Evolutionary conservation across 2,329 filamentous ascomycete species (phyloP), one percentile per base, ranked within the genome.

Genomic region (Trichoderma polysporum): DNA sequence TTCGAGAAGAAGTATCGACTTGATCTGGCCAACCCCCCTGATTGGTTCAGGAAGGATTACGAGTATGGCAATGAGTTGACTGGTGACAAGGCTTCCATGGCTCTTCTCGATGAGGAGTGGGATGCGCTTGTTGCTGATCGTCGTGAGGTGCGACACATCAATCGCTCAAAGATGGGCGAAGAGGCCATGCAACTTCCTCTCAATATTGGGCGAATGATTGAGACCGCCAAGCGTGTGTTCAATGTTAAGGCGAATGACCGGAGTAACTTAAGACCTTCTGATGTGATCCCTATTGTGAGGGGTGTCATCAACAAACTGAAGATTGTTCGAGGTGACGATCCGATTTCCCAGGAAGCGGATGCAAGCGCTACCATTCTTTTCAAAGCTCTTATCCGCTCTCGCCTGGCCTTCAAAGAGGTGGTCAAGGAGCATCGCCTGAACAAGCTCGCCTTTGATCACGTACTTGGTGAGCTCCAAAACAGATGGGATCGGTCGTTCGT

Each of bases 141-240:
- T 62, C 84, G 86, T 10, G 88, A 89, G 75, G 84, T 98, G 49
- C 91, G 95, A 60, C 76, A 82, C 29, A 87, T 93, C 71, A 90
- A 88, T 72, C 83, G 78, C 66, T 79, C 84, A 52, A 85, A 91
- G 79, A 90, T 92, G 77, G 90, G 92, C 61, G 91, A 95, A 56
- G 91, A 95, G 73, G 88, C 87, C 77, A 93, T 97, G 86, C 94
- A 97, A 74, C 84, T 99, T 67, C 95, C 95, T 22, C 88, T 99
- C 71, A 99, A 99, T 77, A 86, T 98, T 69, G 86, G 90, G 60
- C 91, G 95, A 72, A 93, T 99, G 75, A 92, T 99, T 66, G 91
- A 97, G 74, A 93, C 91, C 60, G 92, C 95, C 0, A 93, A 92
- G 79, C 90, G 91, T 71, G 90, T 94, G 50, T 97, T 99, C 84